phyloP scores from a whole-genome alignment of 2,329 filamentous ascomycete genomes.

The Escovopsis sp. region DNA sequence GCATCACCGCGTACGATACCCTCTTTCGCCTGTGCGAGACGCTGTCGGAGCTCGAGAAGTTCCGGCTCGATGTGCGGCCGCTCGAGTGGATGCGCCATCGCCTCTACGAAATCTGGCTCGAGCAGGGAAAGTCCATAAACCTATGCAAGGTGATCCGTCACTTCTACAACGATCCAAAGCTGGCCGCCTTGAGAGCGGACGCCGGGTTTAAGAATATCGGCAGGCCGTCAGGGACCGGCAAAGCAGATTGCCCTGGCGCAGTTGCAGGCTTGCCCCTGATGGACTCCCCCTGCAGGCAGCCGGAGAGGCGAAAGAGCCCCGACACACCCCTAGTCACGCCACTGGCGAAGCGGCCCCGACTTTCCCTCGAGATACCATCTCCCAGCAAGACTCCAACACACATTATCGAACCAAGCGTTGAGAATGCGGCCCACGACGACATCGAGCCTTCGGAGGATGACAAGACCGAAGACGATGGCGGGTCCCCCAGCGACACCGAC shows the following conservation, averaged over 20 bases:
- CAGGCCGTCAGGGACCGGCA: constrained; percentile 32
- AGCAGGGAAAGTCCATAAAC: constrained; percentile 33
- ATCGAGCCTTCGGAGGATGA: background rate
- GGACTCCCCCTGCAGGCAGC: constrained; percentile 10
- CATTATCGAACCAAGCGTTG: background rate
- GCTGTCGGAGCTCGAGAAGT: constrained; percentile 37
- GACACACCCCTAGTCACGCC: constrained; percentile 16
- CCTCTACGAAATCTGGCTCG: constrained; percentile 32
- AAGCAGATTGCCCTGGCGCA: constrained; percentile 14
- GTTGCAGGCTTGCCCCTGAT: no score
- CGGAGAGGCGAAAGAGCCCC: constrained; percentile 21
- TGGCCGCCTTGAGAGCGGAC: constrained; percentile 32
- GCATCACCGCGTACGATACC: constrained; percentile 38
- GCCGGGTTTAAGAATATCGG: constrained; percentile 44
- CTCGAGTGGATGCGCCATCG: constrained; percentile 44
- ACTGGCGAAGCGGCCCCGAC: constrained; percentile 9
- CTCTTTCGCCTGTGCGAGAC: constrained; percentile 40
- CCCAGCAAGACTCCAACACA: constrained; percentile 11
- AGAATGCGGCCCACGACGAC: no score
- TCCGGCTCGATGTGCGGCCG: constrained; percentile 36
- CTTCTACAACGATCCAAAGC: constrained; percentile 41
- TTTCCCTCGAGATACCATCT: constrained; percentile 8
- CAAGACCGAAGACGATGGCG: background rate
- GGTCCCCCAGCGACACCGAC: constrained; percentile 25
- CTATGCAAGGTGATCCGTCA: constrained; percentile 35